These are phyloP conservation scores for Chlorella vulgaris DNA, from an alignment of 139 green algal species.

Conservation along the genomic window DNA sequence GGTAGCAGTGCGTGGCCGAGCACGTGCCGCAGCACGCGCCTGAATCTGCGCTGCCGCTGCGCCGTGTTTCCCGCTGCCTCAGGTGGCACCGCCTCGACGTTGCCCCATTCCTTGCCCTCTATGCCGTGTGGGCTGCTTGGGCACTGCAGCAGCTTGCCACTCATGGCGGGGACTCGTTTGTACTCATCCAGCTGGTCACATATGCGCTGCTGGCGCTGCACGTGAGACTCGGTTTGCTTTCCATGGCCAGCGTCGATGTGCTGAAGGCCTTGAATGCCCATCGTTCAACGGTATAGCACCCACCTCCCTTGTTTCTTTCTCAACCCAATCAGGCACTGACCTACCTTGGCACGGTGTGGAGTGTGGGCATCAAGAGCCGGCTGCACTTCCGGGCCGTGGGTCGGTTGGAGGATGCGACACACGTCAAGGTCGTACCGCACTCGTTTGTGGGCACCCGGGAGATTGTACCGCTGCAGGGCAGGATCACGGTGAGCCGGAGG, in stretches of 20 bases:
- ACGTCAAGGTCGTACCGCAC: conserved; percentile 63
- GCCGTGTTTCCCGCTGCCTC: not conserved
- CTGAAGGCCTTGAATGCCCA: not conserved
- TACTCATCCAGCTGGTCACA: conserved; percentile 28
- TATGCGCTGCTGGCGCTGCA: conserved; percentile 19
- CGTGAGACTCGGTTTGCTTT: too few relatives aligned
- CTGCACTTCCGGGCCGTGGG: conserved; percentile 19
- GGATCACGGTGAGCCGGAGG: conserved; percentile 45
- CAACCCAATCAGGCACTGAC: conserved; percentile 22
- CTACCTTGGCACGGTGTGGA: conserved; percentile 46
- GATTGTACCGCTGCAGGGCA: conserved; percentile 64
- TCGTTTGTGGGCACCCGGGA: conserved; percentile 68
- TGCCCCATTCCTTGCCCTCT: conserved; percentile 13
- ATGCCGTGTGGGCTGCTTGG: not conserved
- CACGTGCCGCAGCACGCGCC: too few relatives aligned
- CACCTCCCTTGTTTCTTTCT: too few relatives aligned
- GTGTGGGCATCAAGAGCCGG: conserved; percentile 27
- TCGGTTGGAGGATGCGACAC: conserved; percentile 32
- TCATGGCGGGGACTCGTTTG: not conserved
- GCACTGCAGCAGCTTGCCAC: not conserved
- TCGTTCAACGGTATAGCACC: too few relatives aligned
- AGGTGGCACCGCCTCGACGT: conserved; percentile 28
- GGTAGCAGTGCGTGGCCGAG: too few relatives aligned
- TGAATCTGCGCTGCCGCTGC: not conserved
- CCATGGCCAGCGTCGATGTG: not conserved